phyloP scores from a whole-genome alignment of 352 stramenopile species.

The Globisporangium apiculatum region DNA sequence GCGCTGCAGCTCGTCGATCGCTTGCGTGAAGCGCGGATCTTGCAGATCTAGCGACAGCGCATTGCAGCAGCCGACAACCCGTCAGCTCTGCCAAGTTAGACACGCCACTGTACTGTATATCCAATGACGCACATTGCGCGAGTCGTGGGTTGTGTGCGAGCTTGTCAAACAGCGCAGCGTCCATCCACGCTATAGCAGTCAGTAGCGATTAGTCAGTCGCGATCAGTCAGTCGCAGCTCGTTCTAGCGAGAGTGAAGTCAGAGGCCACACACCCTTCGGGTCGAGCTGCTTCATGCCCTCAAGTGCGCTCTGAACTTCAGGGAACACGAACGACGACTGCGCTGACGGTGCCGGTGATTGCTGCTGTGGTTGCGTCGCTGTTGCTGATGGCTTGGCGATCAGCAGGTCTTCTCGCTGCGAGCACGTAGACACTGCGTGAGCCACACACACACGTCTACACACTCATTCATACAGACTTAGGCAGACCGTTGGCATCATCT shows the following conservation, averaged over 20 bases:
- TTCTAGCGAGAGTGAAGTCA: neutral
- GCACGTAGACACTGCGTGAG: neutral
- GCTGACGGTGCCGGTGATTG: neutral
- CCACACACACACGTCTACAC: neutral
- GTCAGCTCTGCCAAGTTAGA: neutral
- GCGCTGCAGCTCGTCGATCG: slow-evolving; percentile 64
- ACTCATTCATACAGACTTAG: no score
- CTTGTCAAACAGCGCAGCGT: slow-evolving; percentile 62
- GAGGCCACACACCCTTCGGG: slow-evolving; percentile 33
- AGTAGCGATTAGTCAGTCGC: neutral
- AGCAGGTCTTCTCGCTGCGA: slow-evolving; percentile 33
- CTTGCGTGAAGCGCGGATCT: slow-evolving; percentile 59
- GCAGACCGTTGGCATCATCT: slow-evolving; percentile 7
- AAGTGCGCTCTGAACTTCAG: slow-evolving; percentile 67
- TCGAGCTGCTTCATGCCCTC: slow-evolving; percentile 53
- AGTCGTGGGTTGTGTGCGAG: slow-evolving; percentile 50
- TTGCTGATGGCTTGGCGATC: slow-evolving; percentile 11
- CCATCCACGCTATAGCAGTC: slow-evolving; percentile 61
- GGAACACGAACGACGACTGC: slow-evolving; percentile 45
- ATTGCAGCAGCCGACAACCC: neutral
- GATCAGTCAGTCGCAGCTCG: neutral
- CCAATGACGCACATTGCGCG: slow-evolving; percentile 26
- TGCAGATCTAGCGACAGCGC: slow-evolving; percentile 30
- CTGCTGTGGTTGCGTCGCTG: neutral
- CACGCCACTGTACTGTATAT: neutral